Evolutionary conservation across 2,329 filamentous ascomycete species (phyloP).

Genomic region (Sarocladium brachiariae): DNA sequence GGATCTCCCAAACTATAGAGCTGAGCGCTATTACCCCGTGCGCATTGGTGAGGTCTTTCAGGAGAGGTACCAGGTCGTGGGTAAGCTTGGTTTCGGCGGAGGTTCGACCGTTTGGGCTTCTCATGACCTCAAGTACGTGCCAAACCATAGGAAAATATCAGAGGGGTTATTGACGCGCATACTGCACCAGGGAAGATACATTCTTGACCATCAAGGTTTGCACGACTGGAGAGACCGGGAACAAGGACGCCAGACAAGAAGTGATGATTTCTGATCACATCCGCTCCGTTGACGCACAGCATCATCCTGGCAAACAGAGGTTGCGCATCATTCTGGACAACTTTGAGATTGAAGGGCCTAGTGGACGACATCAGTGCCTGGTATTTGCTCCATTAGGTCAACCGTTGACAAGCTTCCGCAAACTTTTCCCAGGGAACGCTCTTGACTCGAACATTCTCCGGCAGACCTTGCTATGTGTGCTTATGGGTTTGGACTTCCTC

Average conservation of each 20-base stretch:
- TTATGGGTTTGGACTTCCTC: slow-evolving; percentile 16
- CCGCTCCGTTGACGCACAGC: slow-evolving; percentile 11
- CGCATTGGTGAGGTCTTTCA: slow-evolving; percentile 17
- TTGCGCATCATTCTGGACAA: slow-evolving; percentile 12
- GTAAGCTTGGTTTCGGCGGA: slow-evolving; percentile 21
- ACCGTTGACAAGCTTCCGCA: slow-evolving; percentile 17
- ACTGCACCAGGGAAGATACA: background rate
- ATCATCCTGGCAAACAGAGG: slow-evolving; percentile 13
- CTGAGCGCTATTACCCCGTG: slow-evolving; percentile 18
- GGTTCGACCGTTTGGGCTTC: slow-evolving; percentile 21
- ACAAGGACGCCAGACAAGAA: slow-evolving; percentile 10
- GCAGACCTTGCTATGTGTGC: slow-evolving; percentile 14
- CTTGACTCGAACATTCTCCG: slow-evolving; percentile 20
- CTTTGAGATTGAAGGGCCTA: slow-evolving; percentile 14
- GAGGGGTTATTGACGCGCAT: no score
- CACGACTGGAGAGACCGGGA: background rate
- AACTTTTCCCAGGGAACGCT: slow-evolving; percentile 16
- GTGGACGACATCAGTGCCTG: slow-evolving; percentile 17
- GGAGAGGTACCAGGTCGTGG: slow-evolving; percentile 18
- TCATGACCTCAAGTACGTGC: slow-evolving; percentile 17
- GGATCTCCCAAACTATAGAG: slow-evolving; percentile 16
- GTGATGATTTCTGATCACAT: slow-evolving; percentile 15
- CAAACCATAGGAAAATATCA: background rate
- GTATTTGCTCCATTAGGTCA: slow-evolving; percentile 16
- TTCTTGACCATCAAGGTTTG: slow-evolving; percentile 7